A percentile compares a stretch with the other conserved stretches of the same genome.
phyloP scores from a whole-genome alignment of 2,329 filamentous ascomycete genomes.

The Penicillium sp. region DNA sequence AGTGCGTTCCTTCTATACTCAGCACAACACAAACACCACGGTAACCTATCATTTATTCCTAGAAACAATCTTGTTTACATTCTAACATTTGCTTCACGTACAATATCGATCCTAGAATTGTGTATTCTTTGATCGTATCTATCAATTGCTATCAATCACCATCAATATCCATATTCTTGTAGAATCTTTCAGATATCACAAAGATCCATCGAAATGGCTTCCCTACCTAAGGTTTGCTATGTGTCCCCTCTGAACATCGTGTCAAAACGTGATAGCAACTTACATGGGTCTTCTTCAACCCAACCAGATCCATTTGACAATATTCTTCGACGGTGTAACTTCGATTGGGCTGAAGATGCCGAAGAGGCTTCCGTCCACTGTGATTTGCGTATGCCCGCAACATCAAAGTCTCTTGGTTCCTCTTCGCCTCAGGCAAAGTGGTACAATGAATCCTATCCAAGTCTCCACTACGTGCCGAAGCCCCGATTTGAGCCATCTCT shows the following conservation, averaged over 20 bases:
- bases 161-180: not conserved
- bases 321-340: not conserved
- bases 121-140: not conserved
- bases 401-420: not conserved
- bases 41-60: not conserved
- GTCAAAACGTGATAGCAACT: not conserved
- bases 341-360: constrained; percentile 13
- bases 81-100: not conserved
- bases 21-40: not conserved
- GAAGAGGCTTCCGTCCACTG: not conserved
- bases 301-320: not conserved
- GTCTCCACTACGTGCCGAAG: no score
- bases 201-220: not conserved
- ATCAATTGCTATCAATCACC: not conserved
- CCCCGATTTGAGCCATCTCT: not conserved
- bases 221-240: not conserved
- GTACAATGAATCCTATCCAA: not conserved
- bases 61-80: not conserved
- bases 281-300: not conserved
- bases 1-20: not conserved
- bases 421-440: no score
- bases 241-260: not conserved
- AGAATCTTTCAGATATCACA: not conserved
- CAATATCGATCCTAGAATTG: not conserved
- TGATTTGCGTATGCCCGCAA: no score